Evolutionary conservation across 2,329 filamentous ascomycete species (phyloP).

Genomic region (Knoxdaviesia capensis): DNA sequence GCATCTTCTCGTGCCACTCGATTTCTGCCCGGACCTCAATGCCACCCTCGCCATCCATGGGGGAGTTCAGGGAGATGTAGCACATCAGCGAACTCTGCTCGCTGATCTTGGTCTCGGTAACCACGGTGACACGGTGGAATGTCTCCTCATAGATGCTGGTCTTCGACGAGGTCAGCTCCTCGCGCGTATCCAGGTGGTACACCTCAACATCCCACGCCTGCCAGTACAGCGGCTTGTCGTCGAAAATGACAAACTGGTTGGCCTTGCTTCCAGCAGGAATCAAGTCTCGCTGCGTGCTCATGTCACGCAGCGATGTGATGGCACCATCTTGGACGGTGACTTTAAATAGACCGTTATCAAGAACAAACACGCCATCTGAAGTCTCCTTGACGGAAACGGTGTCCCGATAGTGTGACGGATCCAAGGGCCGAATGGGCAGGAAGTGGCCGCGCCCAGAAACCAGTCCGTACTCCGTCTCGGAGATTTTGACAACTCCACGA

Average conservation of each 20-base stretch:
- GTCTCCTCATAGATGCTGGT: constrained; percentile 54
- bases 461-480: constrained; percentile 28
- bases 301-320: constrained; percentile 72
- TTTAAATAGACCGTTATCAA: constrained; percentile 59
- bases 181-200: constrained; percentile 73
- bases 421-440: constrained; percentile 28
- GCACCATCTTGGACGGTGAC: constrained; percentile 54
- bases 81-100: constrained; percentile 72
- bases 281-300: constrained; percentile 52
- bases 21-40: constrained; percentile 43
- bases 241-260: constrained; percentile 85
- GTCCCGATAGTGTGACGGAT: constrained; percentile 20
- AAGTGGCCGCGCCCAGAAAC: constrained; percentile 35
- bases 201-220: constrained; percentile 98
- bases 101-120: constrained; percentile 74
- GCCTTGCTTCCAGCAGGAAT: constrained; percentile 56
- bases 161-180: constrained; percentile 48
- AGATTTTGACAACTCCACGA: constrained; percentile 49
- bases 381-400: constrained; percentile 31
- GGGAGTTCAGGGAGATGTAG: constrained; percentile 59
- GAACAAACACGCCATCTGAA: constrained; percentile 45
- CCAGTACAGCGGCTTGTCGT: constrained; percentile 95
- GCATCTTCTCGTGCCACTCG: constrained; percentile 95
- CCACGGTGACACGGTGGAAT: constrained; percentile 58
- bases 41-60: constrained; percentile 28